Evolutionary conservation across 2,329 filamentous ascomycete species (phyloP), one percentile per base, ranked within the genome.

Genomic region (Paraphoma chrysanthemicola): DNA sequence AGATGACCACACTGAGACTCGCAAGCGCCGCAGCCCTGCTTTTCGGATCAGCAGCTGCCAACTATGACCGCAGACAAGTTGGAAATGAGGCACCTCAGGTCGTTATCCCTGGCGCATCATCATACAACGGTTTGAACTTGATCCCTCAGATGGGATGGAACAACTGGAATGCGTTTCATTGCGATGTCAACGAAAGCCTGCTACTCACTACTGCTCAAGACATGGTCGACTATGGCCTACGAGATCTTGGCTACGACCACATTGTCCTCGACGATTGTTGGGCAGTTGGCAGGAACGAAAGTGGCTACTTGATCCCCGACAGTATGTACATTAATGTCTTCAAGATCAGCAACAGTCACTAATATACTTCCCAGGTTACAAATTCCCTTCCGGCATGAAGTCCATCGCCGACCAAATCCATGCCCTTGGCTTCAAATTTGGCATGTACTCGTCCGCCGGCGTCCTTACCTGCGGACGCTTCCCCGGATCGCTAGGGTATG

Each of bases 221-320:
- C 38, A 67, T 73, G 4, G 8, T 68, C 14, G 57, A 60, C 49
- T 54, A 67, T 6, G 70, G 69, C 12, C 56, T 73, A 33, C 64
- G 73, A 46, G 68, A 72, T 54, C 46, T 70, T 16, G 69, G 68
- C 8, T 72, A 71, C 50, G 52, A 71, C 17, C 86, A 88, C 52
- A 81, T 88, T 53, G 85, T 86, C 56, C 82, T 80, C 11, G 86
- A 89, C 70, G 87, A 89, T 67, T 88, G 86, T 74, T 90, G 74
- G 76, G 63, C n/a, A n/a, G 39, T 42, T 8, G n/a, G n/a, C 16
- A n/a, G 39, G 39, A 42, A 42, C n/a, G 39, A 42, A n/a, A 42
- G 39, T 42, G 39, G n/a, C 12, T 42, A 42, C 16, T n/a, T 42
- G 14, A 16, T 42, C n/a, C n/a, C 39, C 8, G 39, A 42, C 16